Base-by-base conservation (phyloP, 2,329 filamentous ascomycete genomes). In the Pseudopyrenochaeta lycopersici region DNA sequence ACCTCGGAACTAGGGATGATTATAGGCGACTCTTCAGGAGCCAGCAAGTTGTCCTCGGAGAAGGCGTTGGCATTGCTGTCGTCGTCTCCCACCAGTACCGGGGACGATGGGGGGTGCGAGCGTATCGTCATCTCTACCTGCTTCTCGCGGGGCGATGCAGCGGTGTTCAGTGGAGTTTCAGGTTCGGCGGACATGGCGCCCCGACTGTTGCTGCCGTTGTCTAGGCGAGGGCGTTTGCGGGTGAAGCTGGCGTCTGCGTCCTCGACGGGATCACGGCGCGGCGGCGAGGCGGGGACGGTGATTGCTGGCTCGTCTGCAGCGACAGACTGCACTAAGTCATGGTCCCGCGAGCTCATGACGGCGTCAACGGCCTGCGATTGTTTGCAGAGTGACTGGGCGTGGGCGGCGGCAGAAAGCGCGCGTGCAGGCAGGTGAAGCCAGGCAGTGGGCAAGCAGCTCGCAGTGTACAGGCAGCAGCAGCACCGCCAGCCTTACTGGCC, bases 191-290 rank as follows among this genome's bases (percentile, higher is more conserved):
- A 70, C 63, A 75, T 71, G 58, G 66, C 64, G 49, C 64, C 66
- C 46, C 62, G 62, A 39, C 64, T 65, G 48, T 59, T 62, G 58
- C 58, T 62, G 61, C 71, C 78, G 63, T 76, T 75, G 63, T 77
- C 80, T 46, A 73, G 64, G 41, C 72, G 66, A 54, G 77, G 78
- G 65, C 78, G 76, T 72, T 81, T 82, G 66, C 79, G 77, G 29
- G 77, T 76, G 51, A 76, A 72, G 31, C 77, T 77, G 46, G 74
- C 68, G 64, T 80, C 75, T 49, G 76, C 75, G 71, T 81, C 78
- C 65, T 76, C 77, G 54, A 74, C 73, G 52, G 74, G 72, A 59
- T 80, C 75, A 67, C 78, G 78, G 58, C 73, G 73, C 17, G 71
- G 69, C 60, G 72, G 73, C 58, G 70, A 70, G 49, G 70, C 65